Conservation (phyloP, 371 early-diverging fungal genomes). For the Mucor piriformis region DNA sequence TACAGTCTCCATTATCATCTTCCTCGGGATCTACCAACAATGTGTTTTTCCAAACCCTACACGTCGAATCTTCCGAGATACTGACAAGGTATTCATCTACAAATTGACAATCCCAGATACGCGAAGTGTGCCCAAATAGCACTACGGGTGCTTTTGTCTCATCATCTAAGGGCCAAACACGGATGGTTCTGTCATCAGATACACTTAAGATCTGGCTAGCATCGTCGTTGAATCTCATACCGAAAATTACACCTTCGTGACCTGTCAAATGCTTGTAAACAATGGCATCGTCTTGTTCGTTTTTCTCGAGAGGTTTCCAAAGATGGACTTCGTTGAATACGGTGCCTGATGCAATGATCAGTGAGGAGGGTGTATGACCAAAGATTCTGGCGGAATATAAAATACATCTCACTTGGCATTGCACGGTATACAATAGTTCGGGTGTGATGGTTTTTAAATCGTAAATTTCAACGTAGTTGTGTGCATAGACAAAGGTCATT, state of each 20-base stretch:
- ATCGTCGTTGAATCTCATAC: constrained; percentile 69
- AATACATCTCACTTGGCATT: constrained; percentile 67
- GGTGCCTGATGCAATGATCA: constrained; percentile 79
- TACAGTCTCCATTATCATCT: constrained; percentile 50
- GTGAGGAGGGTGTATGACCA: constrained; percentile 49
- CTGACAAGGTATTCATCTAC: constrained; percentile 62
- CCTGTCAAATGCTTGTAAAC: constrained; percentile 59
- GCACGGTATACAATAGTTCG: constrained; percentile 33
- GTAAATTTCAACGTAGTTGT: constrained; percentile 72
- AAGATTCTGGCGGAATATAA: constrained; percentile 73
- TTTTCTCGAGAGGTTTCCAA: constrained; percentile 57
- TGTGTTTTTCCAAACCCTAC: constrained; percentile 77
- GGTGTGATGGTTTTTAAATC: constrained; percentile 14
- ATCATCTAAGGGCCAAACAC: constrained; percentile 67
- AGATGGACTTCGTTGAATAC: constrained; percentile 82
- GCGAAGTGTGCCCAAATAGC: constrained; percentile 81
- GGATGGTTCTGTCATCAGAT: constrained; percentile 86
- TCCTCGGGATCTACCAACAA: constrained; percentile 29
- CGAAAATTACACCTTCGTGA: constrained; percentile 85
- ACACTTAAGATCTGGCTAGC: constrained; percentile 68
- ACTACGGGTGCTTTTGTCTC: constrained; percentile 45
- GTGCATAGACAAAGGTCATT: constrained; percentile 74
- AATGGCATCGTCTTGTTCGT: constrained; percentile 46
- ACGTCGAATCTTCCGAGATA: constrained; percentile 78
- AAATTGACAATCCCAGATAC: constrained; percentile 83